Base-by-base conservation (phyloP, 2,329 filamentous ascomycete genomes). In the Colletotrichum sp. region DNA sequence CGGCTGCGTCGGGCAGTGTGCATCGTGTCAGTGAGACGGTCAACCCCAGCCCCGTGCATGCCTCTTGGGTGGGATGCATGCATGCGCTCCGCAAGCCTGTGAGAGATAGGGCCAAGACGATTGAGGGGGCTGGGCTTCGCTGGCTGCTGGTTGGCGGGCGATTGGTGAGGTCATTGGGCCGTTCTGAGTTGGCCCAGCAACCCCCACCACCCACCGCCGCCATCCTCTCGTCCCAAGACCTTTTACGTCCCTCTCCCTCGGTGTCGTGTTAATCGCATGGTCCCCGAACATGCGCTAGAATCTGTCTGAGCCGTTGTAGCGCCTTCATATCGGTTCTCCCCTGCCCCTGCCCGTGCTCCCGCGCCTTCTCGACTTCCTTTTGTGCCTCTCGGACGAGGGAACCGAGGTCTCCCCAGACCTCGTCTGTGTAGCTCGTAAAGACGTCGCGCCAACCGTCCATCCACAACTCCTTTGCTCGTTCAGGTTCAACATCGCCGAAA, bases 351-450 rank as follows among this genome's bases (percentile, higher is more conserved):
- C 36, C 63, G 24, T 62, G 51, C 12, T 54, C 55, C 47, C 55
- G 51, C 18, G 70, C 80, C 31, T 84, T 80, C 62, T 88, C 83
- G 24, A 93, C 81, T 79, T 94, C 92, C 59, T 82, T 81, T 70
- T 84, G 84, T 6, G 92, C 92, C 74, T 90, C 86, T 64, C 86
- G 83, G 12, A 91, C 87, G 38, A 93, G 82, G 5, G 88, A 86
- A 34, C 86, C 82, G 24, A 94, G 80, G 70, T 90, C 90, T 24
- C 92, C 93, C 93, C 92, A 94, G 29, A 94, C 92, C 69, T 93
- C 90, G 78, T 93, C 91, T 0, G 87, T 87, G 76, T 93, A 93
- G 38, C 85, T 82, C 3, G 84, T 87, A 29, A 92, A 83, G 9
- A 92, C 89, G 55, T 85, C 84, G 38, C 86, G 85, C 90, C 90